Base-by-base conservation (phyloP, 1,284 basidiomycete species). In the Pseudozyma pruni region DNA sequence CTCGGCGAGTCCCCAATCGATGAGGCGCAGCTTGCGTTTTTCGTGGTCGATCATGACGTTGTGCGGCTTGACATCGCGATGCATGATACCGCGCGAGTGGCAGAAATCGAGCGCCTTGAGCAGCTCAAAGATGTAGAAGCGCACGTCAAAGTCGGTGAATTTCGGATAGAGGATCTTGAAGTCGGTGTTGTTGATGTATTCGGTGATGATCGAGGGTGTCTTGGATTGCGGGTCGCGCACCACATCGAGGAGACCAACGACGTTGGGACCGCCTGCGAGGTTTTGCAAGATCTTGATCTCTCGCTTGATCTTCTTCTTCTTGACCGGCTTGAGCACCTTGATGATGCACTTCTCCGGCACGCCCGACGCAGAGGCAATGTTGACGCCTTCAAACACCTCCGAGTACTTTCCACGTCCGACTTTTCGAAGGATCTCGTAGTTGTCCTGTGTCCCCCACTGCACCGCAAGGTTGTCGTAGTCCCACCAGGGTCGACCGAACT, bases 11-110 rank as follows among this genome's bases (percentile, higher is more conserved):
- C 95, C 95, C 95, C 95, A 98, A 85, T 98, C 95, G 83, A 98
- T 98, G 55, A 98, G 86, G 33, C 95, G 91, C 54, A 97, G 86
- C 87, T 94, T 94, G 81, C 92, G 90, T 83, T 91, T 90, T 80
- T 97, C 93, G 81, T 98, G 94, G 84, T 98, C 96, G 83, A 98
- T 98, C 94, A 98, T 98, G 58, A 98, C 94, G 83, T 98, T 98
- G 85, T 97, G 94, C 5, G 96, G 95, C 83, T 98, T 98, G 70
- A 98, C 95, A 83, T 98, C 96, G 69, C 96, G 88, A 54, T 98
- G 96, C 94, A 98, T 98, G 83, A 98, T 98, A 13, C 95, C 95
- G 75, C 94, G 92, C 31, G 95, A 98, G 84, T 98, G 96, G 80
- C 94, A 97, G 82, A 91, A 98, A 84, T 98, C 95, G 81, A 98